These are phyloP conservation scores for Backusella tarrabulga DNA, from an alignment of 192 early-diverging fungal species.

Conservation along the genomic window DNA sequence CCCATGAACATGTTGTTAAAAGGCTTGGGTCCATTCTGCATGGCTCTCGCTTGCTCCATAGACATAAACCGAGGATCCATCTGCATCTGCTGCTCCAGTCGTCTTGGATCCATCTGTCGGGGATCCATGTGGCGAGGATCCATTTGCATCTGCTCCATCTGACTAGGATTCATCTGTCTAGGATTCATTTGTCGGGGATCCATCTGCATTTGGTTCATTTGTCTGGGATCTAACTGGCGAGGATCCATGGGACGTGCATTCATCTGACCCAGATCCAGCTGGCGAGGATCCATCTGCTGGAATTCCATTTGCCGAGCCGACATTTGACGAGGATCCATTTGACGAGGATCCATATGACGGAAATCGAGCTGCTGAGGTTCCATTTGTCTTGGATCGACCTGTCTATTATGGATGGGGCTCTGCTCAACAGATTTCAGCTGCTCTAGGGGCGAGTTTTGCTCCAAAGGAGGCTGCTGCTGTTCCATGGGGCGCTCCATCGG, in stretches of 20 bases:
- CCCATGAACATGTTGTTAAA: conserved; percentile 26
- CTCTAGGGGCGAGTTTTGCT: not conserved
- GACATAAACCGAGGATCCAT: conserved; percentile 13
- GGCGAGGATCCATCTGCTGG: conserved; percentile 17
- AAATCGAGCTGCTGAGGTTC: not conserved
- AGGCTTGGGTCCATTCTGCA: not conserved
- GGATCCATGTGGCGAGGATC: not conserved
- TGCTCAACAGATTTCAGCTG: not conserved
- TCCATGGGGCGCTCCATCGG: not conserved
- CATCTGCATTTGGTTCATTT: not conserved
- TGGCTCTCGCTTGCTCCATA: conserved; percentile 7
- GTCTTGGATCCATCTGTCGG: not conserved
- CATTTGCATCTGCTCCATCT: not conserved
- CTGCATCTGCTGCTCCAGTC: conserved; percentile 5
- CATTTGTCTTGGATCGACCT: not conserved
- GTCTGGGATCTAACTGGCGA: not conserved
- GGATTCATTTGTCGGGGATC: not conserved
- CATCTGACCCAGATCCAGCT: conserved; percentile 18
- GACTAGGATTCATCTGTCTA: too few relatives aligned
- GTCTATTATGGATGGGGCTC: not conserved
- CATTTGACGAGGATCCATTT: not conserved
- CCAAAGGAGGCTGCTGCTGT: not conserved
- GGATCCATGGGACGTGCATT: not conserved
- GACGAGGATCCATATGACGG: not conserved
- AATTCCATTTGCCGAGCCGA: not conserved